These are phyloP conservation scores for Venturia asperata DNA, from an alignment of 2,329 filamentous ascomycete genomes.

Conservation along the genomic window DNA sequence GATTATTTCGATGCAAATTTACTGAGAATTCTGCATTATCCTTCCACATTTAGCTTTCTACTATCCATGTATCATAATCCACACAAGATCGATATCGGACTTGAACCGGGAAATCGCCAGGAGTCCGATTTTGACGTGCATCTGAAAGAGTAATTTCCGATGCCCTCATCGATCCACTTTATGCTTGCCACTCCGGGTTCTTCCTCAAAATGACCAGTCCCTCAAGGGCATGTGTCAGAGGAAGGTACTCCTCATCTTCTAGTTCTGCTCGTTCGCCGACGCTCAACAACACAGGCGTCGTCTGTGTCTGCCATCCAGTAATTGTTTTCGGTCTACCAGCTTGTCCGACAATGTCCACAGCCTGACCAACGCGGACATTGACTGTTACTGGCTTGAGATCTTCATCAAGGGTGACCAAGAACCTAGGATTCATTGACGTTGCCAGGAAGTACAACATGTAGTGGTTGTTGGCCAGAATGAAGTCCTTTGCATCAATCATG, in stretches of 20 bases:
- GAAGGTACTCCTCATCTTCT: constrained; percentile 95
- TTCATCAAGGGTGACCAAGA: constrained; percentile 94
- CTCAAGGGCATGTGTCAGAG: constrained; percentile 83
- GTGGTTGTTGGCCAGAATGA: constrained; percentile 61
- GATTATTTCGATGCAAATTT: constrained; percentile 1
- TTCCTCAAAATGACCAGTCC: constrained; percentile 94
- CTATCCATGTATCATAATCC: background rate
- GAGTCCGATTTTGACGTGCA: background rate
- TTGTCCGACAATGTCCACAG: constrained; percentile 95
- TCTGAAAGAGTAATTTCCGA: background rate
- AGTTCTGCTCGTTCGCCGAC: constrained; percentile 93
- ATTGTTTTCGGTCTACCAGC: constrained; percentile 97
- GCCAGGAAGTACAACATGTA: constrained; percentile 97
- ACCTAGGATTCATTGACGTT: constrained; percentile 92
- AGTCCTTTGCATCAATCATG: constrained; percentile 92
- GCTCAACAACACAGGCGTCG: constrained; percentile 91
- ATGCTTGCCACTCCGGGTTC: constrained; percentile 6
- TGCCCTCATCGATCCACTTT: background rate
- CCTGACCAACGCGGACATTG: constrained; percentile 94
- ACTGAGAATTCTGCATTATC: background rate
- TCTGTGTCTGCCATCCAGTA: constrained; percentile 98
- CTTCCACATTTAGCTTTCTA: background rate
- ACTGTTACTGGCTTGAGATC: constrained; percentile 88
- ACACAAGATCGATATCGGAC: background rate
- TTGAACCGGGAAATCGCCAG: background rate